Conservation (phyloP, 1,284 basidiomycete genomes). For the Lentinus polychrous region DNA sequence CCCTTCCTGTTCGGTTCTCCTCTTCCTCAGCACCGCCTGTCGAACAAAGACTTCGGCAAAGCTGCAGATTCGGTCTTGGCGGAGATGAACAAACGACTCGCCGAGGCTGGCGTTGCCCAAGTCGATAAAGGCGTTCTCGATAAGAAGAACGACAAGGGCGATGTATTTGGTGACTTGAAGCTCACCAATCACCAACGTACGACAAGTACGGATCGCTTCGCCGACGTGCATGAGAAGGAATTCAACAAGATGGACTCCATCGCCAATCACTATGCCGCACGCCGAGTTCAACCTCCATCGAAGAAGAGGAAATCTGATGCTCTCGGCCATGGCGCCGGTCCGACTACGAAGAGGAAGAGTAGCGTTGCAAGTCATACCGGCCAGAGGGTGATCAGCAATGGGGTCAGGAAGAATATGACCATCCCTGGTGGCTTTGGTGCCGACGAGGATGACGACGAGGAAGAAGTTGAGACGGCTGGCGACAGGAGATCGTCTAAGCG, state of each 20-base stretch:
- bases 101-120: constrained; percentile 36
- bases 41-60: constrained; percentile 53
- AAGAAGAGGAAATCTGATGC: constrained; percentile 38
- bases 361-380: constrained; percentile 19
- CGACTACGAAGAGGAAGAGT: constrained; percentile 32
- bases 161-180: constrained; percentile 1
- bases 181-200: neutral
- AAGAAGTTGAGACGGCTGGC: constrained; percentile 22
- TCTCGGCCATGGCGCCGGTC: constrained; percentile 31
- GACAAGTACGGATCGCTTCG: constrained; percentile 39
- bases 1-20: constrained; percentile 74
- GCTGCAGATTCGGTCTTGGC: constrained; percentile 61
- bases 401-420: constrained; percentile 33
- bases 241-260: constrained; percentile 77
- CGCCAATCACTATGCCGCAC: constrained; percentile 49
- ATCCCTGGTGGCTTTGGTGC: constrained; percentile 52
- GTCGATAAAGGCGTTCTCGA: constrained; percentile 29
- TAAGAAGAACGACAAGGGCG: neutral
- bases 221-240: constrained; percentile 51
- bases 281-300: constrained; percentile 28
- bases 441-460: constrained; percentile 39
- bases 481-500: constrained; percentile 33
- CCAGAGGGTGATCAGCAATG: constrained; percentile 44
- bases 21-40: constrained; percentile 47
- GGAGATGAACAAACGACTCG: constrained; percentile 71